Evolutionary conservation across 2,329 filamentous ascomycete species (phyloP), one percentile per base, ranked within the genome.

Genomic region (Calonectria crousiana): DNA sequence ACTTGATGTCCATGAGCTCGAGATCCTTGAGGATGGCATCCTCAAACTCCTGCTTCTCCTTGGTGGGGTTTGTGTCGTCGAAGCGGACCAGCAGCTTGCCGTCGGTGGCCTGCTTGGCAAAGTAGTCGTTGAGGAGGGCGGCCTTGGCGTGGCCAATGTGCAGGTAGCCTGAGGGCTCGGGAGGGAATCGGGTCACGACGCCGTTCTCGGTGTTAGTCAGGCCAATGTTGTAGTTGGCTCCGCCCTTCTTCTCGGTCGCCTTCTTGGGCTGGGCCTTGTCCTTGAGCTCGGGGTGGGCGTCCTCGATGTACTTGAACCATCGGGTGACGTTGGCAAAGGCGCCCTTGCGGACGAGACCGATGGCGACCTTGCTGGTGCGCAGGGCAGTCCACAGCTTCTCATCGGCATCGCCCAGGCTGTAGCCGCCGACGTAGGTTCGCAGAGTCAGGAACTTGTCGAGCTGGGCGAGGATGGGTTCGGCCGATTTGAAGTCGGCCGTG

Each of bases 131-230:
- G 72, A 98, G 92, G 70, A 98, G 90, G 8, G 95, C 95, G 36
- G 95, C 95, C 87, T 98, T 98, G 79, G 95, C 95, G 87, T 98
- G 96, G 69, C 96, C 96, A 77, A 98, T 98, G 87, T 98, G 96
- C 56, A 98, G 92, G 84, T 98, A 98, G 75, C 95, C 95, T 78
- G 95, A 98, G 77, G 96, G 96, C 92, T 98, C 96, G 4, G 96
- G 96, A 20, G 96, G 93, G 87, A 98, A 98, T 80, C 96, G 90
- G 28, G 95, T 98, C 26, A 98, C 95, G 72, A 98, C 95, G 4
- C 95, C 95, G 83, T 96, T 93, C 47, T 96, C 95, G 11, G 94
- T 93, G 83, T 97, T 94, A 81, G 94, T 92, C 47, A 98, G 90
- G 3, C 93, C 94, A 84, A 98, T 94, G 83, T 97, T 95, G 86